Evolutionary conservation across 768 basidiomycete genomes (phyloP), one percentile per base, ranked within the genome.

Genomic region (Phlegmacium glaucopus): DNA sequence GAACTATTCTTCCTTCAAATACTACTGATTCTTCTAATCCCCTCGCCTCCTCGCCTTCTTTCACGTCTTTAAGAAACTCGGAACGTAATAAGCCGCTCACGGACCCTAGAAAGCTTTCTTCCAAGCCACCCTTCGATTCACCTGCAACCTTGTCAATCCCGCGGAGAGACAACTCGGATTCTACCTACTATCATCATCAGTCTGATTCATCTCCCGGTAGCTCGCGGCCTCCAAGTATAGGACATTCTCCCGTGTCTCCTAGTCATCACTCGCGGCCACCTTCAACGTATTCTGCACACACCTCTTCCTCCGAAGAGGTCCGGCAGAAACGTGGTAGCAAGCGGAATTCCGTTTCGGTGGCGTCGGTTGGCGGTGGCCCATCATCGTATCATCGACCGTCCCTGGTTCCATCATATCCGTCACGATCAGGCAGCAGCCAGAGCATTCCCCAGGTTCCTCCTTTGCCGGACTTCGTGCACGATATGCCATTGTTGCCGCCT

Each of bases 401-500:
- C 52, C 29, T 67, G 66, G 55, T 57, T 27, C 54, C 50, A 68
- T 46, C 47, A 29, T 71, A 64, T 53, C 66, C 72, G 42, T 56
- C 60, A 11, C 72, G 71, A 75, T 64, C 62, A 45, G 66, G 68
- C 38, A 72, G 70, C 49, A 70, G 67, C 44, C 65, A 61, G 17
- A 68, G 66, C 41, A 50, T 72, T 29, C 61, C 64, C 32, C 59
- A 59, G 45, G 59, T 72, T 15, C 70, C 72, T 6, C 65, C 72
- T 6, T 61, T 76, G 42, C 72, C 75, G 8, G 67, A 75, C 34
- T 74, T 70, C 47, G 65, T 74, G 45, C 67, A 80, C 65, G 82
- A 87, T 53, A 78, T 79, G 76, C 83, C 86, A 6, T 68, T 89
- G 9, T 72, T 89, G 26, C 87, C 87, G 9, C 87, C 87, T 5